Percentiles rank a stretch among this genome's conserved stretches.
phyloP scores from a whole-genome alignment of 2,329 filamentous ascomycete genomes.

The Colletotrichum godetiae region DNA sequence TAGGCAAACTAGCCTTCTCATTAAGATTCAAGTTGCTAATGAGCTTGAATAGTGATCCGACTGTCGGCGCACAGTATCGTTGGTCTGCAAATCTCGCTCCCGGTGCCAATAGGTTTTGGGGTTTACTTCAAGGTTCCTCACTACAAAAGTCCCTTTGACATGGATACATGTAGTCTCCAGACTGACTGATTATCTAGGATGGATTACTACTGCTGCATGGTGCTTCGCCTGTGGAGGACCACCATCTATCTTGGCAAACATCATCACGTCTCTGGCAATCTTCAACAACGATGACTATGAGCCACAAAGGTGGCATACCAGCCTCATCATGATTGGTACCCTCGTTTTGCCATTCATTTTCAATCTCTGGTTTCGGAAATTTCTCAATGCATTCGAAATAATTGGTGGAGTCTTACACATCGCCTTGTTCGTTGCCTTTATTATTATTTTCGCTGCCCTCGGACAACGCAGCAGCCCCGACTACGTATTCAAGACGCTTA shows the following conservation, averaged over 20 bases:
- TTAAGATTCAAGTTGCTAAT: not conserved
- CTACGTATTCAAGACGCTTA: not conserved
- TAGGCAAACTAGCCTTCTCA: not conserved
- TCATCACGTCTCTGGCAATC: not conserved
- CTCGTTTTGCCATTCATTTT: not conserved
- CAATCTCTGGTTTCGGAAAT: not conserved
- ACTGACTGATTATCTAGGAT: not conserved
- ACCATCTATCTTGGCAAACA: not conserved
- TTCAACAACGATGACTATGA: not conserved
- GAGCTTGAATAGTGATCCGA: not conserved
- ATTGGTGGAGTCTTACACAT: not conserved
- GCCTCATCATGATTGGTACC: not conserved
- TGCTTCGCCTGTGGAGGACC: slow-evolving; percentile 8
- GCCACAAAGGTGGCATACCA: not conserved
- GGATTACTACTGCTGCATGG: not conserved
- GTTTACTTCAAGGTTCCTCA: not conserved
- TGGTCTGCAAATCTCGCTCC: not conserved
- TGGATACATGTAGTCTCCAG: no score
- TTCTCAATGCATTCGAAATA: not conserved
- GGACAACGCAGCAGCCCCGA: not conserved
- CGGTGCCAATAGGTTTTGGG: not conserved
- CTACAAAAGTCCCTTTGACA: not conserved
- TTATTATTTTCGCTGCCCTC: not conserved
- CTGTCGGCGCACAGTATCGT: not conserved
- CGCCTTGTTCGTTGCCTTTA: not conserved